phyloP scores from a whole-genome alignment of 768 basidiomycete genomes.

The Lactifluus volemus region DNA sequence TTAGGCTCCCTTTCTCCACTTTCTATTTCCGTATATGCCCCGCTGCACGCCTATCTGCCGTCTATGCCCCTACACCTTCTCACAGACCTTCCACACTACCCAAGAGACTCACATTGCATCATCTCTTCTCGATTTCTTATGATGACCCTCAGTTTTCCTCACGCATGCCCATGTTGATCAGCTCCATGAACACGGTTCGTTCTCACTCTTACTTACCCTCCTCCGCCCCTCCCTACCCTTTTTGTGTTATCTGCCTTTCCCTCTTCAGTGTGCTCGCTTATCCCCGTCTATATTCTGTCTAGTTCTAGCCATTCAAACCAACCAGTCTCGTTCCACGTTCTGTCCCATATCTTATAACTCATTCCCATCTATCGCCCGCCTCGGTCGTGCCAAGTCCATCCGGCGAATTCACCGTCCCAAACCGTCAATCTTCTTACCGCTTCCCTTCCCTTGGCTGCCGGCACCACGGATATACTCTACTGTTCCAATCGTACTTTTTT shows the following conservation, averaged over 20 bases:
- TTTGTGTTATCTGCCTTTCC: not conserved
- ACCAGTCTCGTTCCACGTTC: slow-evolving; percentile 6
- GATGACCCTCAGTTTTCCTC: slow-evolving; percentile 10
- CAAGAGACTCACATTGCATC: slow-evolving; percentile 3
- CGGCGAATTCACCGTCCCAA: not conserved
- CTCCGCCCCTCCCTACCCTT: not conserved
- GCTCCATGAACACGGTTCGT: slow-evolving; percentile 12
- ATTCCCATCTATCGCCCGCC: not conserved
- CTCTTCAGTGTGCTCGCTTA: not conserved
- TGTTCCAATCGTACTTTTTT: not conserved
- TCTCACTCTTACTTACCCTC: not conserved
- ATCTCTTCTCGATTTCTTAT: slow-evolving; percentile 10
- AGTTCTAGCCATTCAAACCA: slow-evolving; percentile 10
- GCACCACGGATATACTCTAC: slow-evolving; percentile 1
- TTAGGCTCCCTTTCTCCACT: not conserved
- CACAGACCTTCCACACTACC: not conserved
- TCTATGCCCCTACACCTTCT: not conserved
- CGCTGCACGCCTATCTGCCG: not conserved
- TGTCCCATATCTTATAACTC: slow-evolving; percentile 10
- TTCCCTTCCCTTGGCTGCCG: not conserved
- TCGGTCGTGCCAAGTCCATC: not conserved
- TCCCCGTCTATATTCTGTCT: slow-evolving; percentile 12
- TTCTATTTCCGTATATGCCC: not conserved
- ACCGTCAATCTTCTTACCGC: not conserved
- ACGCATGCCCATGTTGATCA: slow-evolving; percentile 5